Percentiles rank a stretch among this genome's conserved stretches.
phyloP scores from a whole-genome alignment of 805 yeast species.

The Millerozyma acaciae region DNA sequence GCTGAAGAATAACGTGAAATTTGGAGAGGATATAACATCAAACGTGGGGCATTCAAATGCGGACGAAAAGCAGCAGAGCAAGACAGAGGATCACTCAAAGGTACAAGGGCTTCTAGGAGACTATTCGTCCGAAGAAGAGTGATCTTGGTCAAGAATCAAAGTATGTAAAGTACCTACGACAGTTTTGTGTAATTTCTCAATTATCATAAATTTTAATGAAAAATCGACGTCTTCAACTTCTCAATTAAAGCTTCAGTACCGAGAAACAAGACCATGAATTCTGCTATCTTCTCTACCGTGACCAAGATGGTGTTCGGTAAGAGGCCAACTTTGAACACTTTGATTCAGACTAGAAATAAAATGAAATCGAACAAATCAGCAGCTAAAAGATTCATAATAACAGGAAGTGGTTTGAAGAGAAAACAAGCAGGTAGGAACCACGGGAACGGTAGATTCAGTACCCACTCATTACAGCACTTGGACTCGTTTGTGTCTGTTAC shows the following conservation, averaged over 20 bases:
- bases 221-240: too few relatives aligned
- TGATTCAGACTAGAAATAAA: slow-evolving; percentile 38
- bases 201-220: too few relatives aligned
- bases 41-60: too few relatives aligned
- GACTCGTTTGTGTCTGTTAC: slow-evolving; percentile 56
- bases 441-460: slow-evolving; percentile 87
- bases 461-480: slow-evolving; percentile 53
- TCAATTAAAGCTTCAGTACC: too few relatives aligned
- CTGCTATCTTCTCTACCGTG: slow-evolving; percentile 2
- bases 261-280: too few relatives aligned
- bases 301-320: slow-evolving; percentile 11
- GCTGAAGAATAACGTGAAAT: too few relatives aligned
- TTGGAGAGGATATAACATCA: too few relatives aligned
- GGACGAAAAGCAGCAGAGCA: neutral
- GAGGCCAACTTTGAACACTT: slow-evolving; percentile 17
- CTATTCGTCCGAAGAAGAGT: slow-evolving; percentile 11
- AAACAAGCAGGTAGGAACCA: slow-evolving; percentile 81
- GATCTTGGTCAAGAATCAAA: too few relatives aligned
- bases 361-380: slow-evolving; percentile 85
- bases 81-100: neutral
- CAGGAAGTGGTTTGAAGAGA: slow-evolving; percentile 57
- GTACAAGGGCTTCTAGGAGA: slow-evolving; percentile 4
- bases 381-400: slow-evolving; percentile 80
- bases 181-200: too few relatives aligned
- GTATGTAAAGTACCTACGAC: too few relatives aligned